Evolutionary conservation across 257 asterid species (phyloP), one percentile per base, ranked within the genome.

Genomic region (Perilla frutescens): DNA sequence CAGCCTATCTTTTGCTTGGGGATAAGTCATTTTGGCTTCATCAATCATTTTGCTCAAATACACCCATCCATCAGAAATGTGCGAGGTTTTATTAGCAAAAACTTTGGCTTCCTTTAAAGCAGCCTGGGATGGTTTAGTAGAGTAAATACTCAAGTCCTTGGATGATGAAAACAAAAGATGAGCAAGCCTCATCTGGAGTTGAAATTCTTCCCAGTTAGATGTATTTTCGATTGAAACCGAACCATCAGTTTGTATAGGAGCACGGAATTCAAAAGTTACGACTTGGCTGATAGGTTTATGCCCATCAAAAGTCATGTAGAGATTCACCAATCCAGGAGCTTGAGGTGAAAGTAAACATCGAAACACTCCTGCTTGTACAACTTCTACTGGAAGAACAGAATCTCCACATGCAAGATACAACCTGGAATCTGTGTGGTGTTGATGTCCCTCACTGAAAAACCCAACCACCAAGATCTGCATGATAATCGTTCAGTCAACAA

Each of bases 401-500:
- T 84, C 87, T 82, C 97, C 96, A 77, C 97, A 92, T 13, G 86
- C 84, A 69, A 91, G 88, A 71, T 82, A 83, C 71, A 92, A 49
- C 66, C 71, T 80, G 77, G 91, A 81, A 45, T 74, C 88, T 10
- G 82, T 44, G 32, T 56, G 60, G 63, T 77, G 86, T 64, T 72
- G 55, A 53, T 81, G 86, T 63, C 87, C 88, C 14, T 80, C 90
- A 60, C 72, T 81, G 71, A 89, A 90, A 83, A 55, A 69, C 26
- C 97, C 99, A 61, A 89, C 90, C 60, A 92, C 90, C 76, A 92
- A 76, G 74, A 92, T 82, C 99, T 94, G 97, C 87, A 85, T 44
- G 68, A 78, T 14, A 73, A 72, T 67, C 47, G 72, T 15, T 2
- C 62, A 73, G 76, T 80, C 66, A 77, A 66, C 44, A 31, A 73